Evolutionary conservation across 2,329 filamentous ascomycete genomes (phyloP).

Genomic region (Fusarium guadeloupense): DNA sequence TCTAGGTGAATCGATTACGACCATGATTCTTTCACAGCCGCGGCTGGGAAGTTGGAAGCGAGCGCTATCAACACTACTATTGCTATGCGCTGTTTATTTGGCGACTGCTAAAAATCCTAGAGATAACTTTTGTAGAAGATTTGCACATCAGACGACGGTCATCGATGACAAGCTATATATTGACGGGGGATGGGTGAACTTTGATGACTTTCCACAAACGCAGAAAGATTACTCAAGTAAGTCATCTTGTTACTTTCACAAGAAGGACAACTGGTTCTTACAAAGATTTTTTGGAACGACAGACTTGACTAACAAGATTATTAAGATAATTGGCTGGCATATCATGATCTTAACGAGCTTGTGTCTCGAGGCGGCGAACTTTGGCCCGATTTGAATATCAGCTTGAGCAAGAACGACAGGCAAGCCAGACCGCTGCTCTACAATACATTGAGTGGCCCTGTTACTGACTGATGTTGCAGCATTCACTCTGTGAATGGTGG

Average conservation of each 20-base stretch:
- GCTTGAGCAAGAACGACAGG: not conserved
- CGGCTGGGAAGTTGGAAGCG: not conserved
- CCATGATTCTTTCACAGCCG: not conserved
- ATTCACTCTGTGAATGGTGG: conserved; percentile 7
- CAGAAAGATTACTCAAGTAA: conserved; percentile 7
- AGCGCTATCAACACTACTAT: not conserved
- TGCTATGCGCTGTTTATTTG: not conserved
- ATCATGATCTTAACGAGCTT: conserved; percentile 7
- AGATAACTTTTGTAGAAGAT: conserved; percentile 16
- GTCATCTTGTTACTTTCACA: too few relatives aligned
- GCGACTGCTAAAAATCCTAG: not conserved
- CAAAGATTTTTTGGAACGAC: too few relatives aligned
- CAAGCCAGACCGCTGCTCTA: not conserved
- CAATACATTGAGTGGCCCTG: too few relatives aligned
- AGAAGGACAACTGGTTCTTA: too few relatives aligned
- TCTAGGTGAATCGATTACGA: too few relatives aligned
- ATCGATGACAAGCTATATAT: conserved; percentile 20
- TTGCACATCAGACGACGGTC: conserved; percentile 17
- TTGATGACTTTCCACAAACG: not conserved
- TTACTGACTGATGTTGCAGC: not conserved
- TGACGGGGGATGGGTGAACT: conserved; percentile 15
- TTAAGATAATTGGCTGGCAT: conserved; percentile 5
- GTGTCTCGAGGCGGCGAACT: not conserved
- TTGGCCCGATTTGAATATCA: not conserved
- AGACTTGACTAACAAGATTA: not conserved